Evolutionary conservation across 2,329 filamentous ascomycete genomes (phyloP).

Genomic region (Arthrocladium fulminans): DNA sequence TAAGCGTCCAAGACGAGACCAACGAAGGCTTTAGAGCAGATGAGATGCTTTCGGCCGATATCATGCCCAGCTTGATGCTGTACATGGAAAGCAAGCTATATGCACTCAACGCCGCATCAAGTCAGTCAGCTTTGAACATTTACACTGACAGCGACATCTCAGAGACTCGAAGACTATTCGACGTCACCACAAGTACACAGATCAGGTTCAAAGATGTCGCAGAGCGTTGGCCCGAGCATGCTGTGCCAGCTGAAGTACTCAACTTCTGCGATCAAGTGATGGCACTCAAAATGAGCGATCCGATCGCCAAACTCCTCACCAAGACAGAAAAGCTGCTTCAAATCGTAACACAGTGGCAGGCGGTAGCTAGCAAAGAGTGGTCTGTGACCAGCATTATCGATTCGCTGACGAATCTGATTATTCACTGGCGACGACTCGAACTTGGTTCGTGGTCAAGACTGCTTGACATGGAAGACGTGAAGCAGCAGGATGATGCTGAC

Average conservation of each 20-base stretch:
- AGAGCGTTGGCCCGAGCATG: constrained; percentile 58
- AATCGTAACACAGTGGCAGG: constrained; percentile 88
- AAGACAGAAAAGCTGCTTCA: constrained; percentile 80
- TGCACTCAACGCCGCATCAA: constrained; percentile 32
- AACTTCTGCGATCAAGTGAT: constrained; percentile 65
- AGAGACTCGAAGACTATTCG: constrained; percentile 66
- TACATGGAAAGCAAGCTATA: constrained; percentile 54
- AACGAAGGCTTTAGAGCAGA: constrained; percentile 25
- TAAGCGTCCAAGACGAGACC: constrained; percentile 16
- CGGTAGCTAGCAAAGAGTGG: constrained; percentile 74
- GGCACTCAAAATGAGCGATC: constrained; percentile 67
- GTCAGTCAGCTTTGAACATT: constrained; percentile 64
- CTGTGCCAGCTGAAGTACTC: constrained; percentile 72
- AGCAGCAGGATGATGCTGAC: constrained; percentile 66
- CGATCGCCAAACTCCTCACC: constrained; percentile 75
- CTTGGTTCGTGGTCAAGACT: constrained; percentile 84
- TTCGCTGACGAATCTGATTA: constrained; percentile 67
- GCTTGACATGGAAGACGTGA: constrained; percentile 72
- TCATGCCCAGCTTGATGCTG: constrained; percentile 60
- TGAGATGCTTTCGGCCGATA: constrained; percentile 22
- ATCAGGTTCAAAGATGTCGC: constrained; percentile 62
- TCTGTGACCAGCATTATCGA: constrained; percentile 64
- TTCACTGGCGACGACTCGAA: constrained; percentile 84
- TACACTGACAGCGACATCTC: constrained; percentile 71
- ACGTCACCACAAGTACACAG: constrained; percentile 60